Evolutionary conservation across 1,284 basidiomycete genomes (phyloP).

Genomic region (Tilletiopsis washingtonensis): DNA sequence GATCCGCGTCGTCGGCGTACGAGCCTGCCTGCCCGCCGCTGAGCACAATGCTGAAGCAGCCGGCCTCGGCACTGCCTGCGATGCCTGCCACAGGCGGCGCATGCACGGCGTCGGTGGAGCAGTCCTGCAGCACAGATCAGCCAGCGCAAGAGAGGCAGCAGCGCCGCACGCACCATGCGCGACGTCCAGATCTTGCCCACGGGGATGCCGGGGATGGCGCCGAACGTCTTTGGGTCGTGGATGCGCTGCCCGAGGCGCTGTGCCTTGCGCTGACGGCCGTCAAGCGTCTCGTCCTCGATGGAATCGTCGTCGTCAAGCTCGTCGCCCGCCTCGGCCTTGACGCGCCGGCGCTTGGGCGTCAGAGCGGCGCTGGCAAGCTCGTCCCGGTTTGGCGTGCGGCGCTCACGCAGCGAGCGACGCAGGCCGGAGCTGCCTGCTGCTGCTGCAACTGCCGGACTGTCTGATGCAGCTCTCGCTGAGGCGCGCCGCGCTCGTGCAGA

Average conservation of each 20-base stretch:
- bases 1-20: constrained; percentile 74
- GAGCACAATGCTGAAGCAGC: constrained; percentile 69
- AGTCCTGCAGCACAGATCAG: constrained; percentile 3
- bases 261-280: constrained; percentile 7
- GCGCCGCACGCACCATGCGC: constrained; percentile 15
- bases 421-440: too few species aligned
- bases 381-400: too few species aligned
- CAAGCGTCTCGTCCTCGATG: too few species aligned
- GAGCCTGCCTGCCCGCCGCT: too few species aligned
- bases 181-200: constrained; percentile 22
- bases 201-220: constrained; percentile 47
- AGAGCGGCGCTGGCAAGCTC: too few species aligned
- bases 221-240: constrained; percentile 29
- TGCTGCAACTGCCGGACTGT: too few species aligned
- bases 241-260: constrained; percentile 15
- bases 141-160: not conserved
- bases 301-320: too few species aligned
- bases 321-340: too few species aligned
- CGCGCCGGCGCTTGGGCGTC: too few species aligned
- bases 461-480: too few species aligned
- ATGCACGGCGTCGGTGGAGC: constrained; percentile 26
- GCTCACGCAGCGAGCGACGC: too few species aligned
- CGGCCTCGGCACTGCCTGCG: constrained; percentile 55
- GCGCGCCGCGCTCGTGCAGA: too few species aligned
- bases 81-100: constrained; percentile 70